Base-by-base conservation (phyloP, 441 rosid species). In the Arabidopsis lyrata region DNA sequence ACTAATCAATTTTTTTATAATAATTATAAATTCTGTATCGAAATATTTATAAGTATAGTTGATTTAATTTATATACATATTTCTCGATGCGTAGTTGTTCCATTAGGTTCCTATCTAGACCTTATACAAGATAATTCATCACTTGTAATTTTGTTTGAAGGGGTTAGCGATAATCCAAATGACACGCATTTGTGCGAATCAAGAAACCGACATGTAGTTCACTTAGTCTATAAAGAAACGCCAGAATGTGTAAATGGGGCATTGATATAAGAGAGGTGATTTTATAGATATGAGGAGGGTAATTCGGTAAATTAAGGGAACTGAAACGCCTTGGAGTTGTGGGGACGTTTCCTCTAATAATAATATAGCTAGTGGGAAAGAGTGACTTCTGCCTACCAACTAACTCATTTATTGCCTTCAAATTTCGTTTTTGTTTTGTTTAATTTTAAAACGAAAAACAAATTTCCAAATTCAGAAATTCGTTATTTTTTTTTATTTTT, bases 381-480 rank as follows among this genome's bases (percentile, higher is more conserved):
- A 65, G 68, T 49, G 67, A 71, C 80, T 77, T 75, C 57, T 71
- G 73, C 76, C 63, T 5, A 65, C 80, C 80, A 77, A 77, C 80
- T 15, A 77, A 58, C 63, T 70, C 80, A 71, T 77, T 70, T 65
- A 77, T 49, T 77, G 67, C 59, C 20, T 62, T 41, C 61, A 47
- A 38, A 12, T 48, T 50, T 27, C 10, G 10, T 71, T 58, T 20
- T 13, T 24, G 12, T 31, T 58, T 18, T 16, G 38, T 57, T 47
- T 53, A 10, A 59, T n/a, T 68, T 68, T 31, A 58, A 66, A 27
- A 1, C 39, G 42, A 53, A 52, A 39, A 14, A 29, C 31, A 4
- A 29, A 29, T 29, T 29, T 20, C 38, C 14, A 27, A 65, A 34
- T 54, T 54, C 42, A 63, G 54, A 76, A 62, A 44, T 15, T 15